Conservation (phyloP, 2,329 filamentous ascomycete genomes). For the Colletotrichum aenigma region DNA sequence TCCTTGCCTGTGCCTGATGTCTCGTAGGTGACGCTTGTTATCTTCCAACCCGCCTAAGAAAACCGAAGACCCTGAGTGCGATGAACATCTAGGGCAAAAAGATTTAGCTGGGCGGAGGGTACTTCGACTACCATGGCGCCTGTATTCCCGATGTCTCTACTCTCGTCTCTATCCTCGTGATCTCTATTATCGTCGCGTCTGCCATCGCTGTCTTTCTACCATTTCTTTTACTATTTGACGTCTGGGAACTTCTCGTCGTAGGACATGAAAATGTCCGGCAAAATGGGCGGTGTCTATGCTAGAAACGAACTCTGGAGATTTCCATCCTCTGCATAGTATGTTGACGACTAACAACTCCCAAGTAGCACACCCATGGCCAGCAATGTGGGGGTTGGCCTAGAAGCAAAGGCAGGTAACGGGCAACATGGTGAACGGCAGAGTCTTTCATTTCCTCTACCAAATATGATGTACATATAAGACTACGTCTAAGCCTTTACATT, state of each 20-base stretch:
- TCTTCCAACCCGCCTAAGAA: not conserved
- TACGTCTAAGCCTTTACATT: conserved; percentile 5
- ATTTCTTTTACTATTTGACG: not conserved
- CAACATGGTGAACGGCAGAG: not conserved
- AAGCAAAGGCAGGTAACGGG: not conserved
- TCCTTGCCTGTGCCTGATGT: not conserved
- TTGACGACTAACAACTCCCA: accelerated
- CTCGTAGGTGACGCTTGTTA: not conserved
- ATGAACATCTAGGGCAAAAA: not conserved
- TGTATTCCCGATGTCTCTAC: not conserved
- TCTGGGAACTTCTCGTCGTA: not conserved
- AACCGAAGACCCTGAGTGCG: not conserved
- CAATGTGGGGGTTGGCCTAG: not conserved
- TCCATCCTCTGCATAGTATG: not conserved
- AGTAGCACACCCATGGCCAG: not conserved
- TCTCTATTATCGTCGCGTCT: not conserved
- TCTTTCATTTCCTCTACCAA: not conserved
- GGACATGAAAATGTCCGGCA: not conserved
- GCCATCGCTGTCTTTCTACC: not conserved
- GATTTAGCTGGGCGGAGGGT: not conserved
- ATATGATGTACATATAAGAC: conserved; percentile 16
- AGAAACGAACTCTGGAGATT: not conserved
- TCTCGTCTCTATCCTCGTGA: not conserved
- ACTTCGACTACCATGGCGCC: not conserved
- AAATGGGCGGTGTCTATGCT: not conserved